Evolutionary conservation across 1,284 basidiomycete genomes (phyloP).

Genomic region (Vanrija pseudolonga): DNA sequence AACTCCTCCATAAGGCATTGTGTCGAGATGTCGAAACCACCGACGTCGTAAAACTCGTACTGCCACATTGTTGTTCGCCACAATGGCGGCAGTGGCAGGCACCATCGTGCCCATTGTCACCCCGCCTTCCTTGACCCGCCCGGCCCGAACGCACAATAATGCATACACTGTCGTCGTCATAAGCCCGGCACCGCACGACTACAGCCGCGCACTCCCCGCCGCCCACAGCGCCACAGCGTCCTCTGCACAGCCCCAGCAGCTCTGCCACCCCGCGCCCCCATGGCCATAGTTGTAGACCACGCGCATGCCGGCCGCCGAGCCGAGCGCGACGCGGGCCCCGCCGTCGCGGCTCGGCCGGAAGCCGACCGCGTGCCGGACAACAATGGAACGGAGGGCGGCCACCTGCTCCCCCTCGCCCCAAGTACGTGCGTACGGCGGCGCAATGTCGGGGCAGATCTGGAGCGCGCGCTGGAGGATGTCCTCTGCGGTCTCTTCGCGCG

Average conservation of each 20-base stretch:
- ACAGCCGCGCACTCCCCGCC: too few species aligned
- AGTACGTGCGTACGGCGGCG: slow-evolving; percentile 12
- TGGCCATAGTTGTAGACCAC: slow-evolving; percentile 48
- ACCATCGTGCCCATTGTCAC: too few species aligned
- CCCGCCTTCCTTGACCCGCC: too few species aligned
- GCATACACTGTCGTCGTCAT: too few species aligned
- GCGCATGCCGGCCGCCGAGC: background rate
- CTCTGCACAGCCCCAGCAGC: slow-evolving; percentile 45
- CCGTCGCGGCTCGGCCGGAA: slow-evolving; percentile 37
- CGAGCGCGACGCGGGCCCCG: slow-evolving; percentile 34
- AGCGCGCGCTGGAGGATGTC: slow-evolving; percentile 37
- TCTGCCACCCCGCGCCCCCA: slow-evolving; percentile 49
- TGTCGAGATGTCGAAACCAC: too few species aligned
- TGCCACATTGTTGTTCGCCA: too few species aligned
- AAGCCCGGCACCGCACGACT: too few species aligned
- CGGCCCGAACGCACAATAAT: too few species aligned
- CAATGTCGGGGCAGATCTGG: slow-evolving; percentile 38
- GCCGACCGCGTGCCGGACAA: slow-evolving; percentile 30
- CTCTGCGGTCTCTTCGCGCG: slow-evolving; percentile 25
- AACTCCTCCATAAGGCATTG: too few species aligned
- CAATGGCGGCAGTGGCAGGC: too few species aligned
- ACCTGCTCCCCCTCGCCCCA: background rate
- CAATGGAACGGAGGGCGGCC: slow-evolving; percentile 16
- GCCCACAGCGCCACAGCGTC: slow-evolving; percentile 44
- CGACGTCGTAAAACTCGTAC: too few species aligned